phyloP scores from a whole-genome alignment of 228 moss, liverwort and hornwort species.

The Sphagnum magellanicum region DNA sequence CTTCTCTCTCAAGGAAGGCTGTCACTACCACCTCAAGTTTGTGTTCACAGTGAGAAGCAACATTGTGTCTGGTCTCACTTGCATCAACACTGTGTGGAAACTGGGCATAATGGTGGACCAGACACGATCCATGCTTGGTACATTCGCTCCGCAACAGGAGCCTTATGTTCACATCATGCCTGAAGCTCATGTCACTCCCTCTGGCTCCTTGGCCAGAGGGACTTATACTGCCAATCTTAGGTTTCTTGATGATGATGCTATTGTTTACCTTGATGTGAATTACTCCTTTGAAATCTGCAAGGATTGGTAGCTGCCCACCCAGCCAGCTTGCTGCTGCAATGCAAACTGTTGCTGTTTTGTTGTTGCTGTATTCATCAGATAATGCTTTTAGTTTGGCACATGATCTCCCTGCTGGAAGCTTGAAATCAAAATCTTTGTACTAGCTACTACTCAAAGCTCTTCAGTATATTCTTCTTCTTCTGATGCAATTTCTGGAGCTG shows the following conservation, averaged over 20 bases:
- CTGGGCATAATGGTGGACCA: slow-evolving; percentile 49
- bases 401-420: too few species aligned
- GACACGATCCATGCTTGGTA: slow-evolving; percentile 53
- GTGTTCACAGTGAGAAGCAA: slow-evolving; percentile 51
- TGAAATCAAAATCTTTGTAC: too few species aligned
- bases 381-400: too few species aligned
- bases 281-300: slow-evolving; percentile 61
- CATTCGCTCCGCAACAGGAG: slow-evolving; percentile 48
- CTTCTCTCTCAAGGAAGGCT: slow-evolving; percentile 53
- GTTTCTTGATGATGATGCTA: slow-evolving; percentile 45
- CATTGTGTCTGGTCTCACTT: slow-evolving; percentile 50
- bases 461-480: too few species aligned
- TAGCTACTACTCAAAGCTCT: too few species aligned
- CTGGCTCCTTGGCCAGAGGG: slow-evolving; percentile 45
- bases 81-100: slow-evolving; percentile 62
- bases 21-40: slow-evolving; percentile 38
- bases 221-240: slow-evolving; percentile 51
- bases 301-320: slow-evolving; percentile 26
- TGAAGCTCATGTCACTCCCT: slow-evolving; percentile 53
- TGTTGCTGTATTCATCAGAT: too few species aligned
- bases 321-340: too few species aligned
- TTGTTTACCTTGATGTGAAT: slow-evolving; percentile 39
- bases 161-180: slow-evolving; percentile 35
- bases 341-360: too few species aligned
- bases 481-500: too few species aligned